Evolutionary conservation across 2,329 filamentous ascomycete genomes (phyloP), one percentile per base, ranked within the genome.

Genomic region (Hirsutella thompsonii): DNA sequence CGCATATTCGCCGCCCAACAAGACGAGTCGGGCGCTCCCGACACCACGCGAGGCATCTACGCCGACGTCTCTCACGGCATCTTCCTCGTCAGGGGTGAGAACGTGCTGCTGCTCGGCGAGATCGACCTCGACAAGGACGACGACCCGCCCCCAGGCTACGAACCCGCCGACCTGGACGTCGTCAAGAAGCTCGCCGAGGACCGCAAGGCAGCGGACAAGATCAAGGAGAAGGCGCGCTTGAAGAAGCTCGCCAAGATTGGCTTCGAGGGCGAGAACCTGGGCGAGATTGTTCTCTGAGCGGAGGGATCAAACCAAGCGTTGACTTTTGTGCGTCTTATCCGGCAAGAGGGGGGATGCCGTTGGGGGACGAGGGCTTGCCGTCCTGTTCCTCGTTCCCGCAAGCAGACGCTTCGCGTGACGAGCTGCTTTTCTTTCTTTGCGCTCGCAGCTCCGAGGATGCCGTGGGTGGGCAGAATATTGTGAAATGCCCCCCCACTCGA

Each of bases 91-190:
- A 75, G 92, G 44, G 92, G 92, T 50, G 92, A 98, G 67, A 98
- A 98, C 60, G 92, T 98, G n/a, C 71, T 94, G 39, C 70, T 98
- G 36, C 74, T 96, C 16, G 92, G 92, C 30, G 93, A 96, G 63
- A 94, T 98, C 53, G 92, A 98, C 59, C 76, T 98, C 20, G 92
- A 98, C 67, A 87, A 83, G 56, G 92, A 98, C 62, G 92, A 98
- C 60, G 81, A 93, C 44, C 70, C 86, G 16, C 72, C 87, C 13
- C 87, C 86, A 1, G 78, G 80, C 26, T 87, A 83, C 47, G 67
- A 76, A 52, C 56, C 60, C 47, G 87, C 79, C 2, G 72, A 85
- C 1, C 67, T 79, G 37, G 74, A 81, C 37, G 65, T 81, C 47
- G 85, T 94, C 30, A 78, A 81, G 49, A 76, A 74, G 46, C 61